Percentiles rank a stretch among this genome's conserved stretches.
Conservation (phyloP, 1,284 basidiomycete species). For the Tylopilus sp. region DNA sequence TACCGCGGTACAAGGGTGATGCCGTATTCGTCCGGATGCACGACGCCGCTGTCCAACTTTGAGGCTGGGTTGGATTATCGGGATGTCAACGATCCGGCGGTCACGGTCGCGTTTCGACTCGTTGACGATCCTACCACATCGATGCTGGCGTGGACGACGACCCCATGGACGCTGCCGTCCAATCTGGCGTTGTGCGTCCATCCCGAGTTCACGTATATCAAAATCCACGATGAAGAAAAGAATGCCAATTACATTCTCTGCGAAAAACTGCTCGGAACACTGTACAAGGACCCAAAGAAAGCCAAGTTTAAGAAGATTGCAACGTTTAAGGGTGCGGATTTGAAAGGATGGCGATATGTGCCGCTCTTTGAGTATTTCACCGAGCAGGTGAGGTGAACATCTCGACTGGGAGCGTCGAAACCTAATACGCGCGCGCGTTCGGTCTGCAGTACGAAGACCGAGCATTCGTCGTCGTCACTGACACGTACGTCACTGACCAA, state of each 20-base stretch:
- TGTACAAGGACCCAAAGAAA: conserved; percentile 98
- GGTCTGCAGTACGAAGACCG: conserved; percentile 76
- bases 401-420: not conserved
- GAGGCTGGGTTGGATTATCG: conserved; percentile 94
- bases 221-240: conserved; percentile 90
- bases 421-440: not conserved
- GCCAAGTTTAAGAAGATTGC: conserved; percentile 93
- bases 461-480: conserved; percentile 87
- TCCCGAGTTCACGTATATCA: conserved; percentile 95
- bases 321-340: conserved; percentile 84
- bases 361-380: conserved; percentile 97
- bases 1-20: conserved; percentile 95
- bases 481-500: conserved; percentile 91
- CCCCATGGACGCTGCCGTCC: conserved; percentile 97
- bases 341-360: conserved; percentile 96
- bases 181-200: conserved; percentile 96
- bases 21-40: conserved; percentile 97
- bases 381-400: conserved; percentile 61
- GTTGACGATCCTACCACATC: conserved; percentile 90
- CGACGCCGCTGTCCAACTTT: conserved; percentile 97
- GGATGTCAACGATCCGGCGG: conserved; percentile 95
- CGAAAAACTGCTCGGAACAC: conserved; percentile 81
- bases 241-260: conserved; percentile 92
- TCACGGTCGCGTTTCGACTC: conserved; percentile 91
- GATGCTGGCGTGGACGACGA: conserved; percentile 97